A percentile compares a stretch with the other conserved stretches of the same genome.
Evolutionary conservation across 2,329 filamentous ascomycete genomes (phyloP).

Genomic region (Pseudocercospora crystallina): DNA sequence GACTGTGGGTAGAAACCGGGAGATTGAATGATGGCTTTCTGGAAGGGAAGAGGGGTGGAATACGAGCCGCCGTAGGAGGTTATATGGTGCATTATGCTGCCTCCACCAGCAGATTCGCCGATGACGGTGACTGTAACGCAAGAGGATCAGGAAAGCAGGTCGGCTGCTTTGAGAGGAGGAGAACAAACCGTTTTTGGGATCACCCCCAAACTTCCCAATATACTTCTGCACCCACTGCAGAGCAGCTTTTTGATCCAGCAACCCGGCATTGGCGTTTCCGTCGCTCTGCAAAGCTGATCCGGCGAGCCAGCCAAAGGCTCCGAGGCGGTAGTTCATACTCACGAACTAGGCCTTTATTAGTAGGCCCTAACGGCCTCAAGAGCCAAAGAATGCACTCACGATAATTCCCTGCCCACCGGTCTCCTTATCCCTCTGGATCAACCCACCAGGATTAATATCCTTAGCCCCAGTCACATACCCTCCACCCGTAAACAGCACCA

Average conservation of each 20-base stretch:
- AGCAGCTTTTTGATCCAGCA: slow-evolving; percentile 56
- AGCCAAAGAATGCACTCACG: background rate
- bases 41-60: slow-evolving; percentile 38
- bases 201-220: slow-evolving; percentile 42
- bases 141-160: background rate
- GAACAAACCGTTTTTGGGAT: slow-evolving; percentile 33
- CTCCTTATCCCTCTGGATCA: slow-evolving; percentile 38
- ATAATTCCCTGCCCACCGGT: slow-evolving; percentile 42
- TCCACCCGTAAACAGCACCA: slow-evolving; percentile 48
- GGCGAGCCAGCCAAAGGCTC: slow-evolving; percentile 50
- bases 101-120: slow-evolving; percentile 54
- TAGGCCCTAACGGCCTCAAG: background rate
- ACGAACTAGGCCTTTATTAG: slow-evolving; percentile 33
- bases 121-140: slow-evolving; percentile 38
- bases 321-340: slow-evolving; percentile 49
- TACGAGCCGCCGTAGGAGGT: slow-evolving; percentile 47
- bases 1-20: slow-evolving; percentile 44
- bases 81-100: slow-evolving; percentile 57
- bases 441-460: slow-evolving; percentile 6
- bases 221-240: slow-evolving; percentile 58
- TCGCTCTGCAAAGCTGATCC: slow-evolving; percentile 44
- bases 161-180: background rate
- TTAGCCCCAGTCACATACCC: slow-evolving; percentile 26
- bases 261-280: slow-evolving; percentile 50
- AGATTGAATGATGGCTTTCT: slow-evolving; percentile 48